Conservation (phyloP, 1,139 yeast species). For the Kodamaea derodonti region DNA sequence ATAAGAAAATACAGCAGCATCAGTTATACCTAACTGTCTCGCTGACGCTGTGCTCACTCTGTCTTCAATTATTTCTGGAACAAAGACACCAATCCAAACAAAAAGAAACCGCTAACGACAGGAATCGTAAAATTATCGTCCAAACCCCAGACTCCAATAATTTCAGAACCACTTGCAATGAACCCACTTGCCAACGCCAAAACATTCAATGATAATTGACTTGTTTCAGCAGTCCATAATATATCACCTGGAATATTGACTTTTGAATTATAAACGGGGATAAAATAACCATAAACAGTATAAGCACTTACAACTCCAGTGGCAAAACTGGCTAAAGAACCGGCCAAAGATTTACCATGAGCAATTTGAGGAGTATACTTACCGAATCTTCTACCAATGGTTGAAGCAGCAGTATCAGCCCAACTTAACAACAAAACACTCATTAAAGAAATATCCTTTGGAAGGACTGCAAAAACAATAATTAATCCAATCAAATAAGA, state of each 20-base stretch:
- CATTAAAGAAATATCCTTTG: conserved; percentile 78
- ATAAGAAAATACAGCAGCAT: too few species aligned
- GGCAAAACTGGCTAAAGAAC: conserved; percentile 77
- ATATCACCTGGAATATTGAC: conserved; percentile 52
- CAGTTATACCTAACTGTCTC: too few species aligned
- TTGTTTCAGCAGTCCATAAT: conserved; percentile 63
- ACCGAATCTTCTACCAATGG: conserved; percentile 83
- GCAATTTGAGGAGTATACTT: conserved; percentile 76
- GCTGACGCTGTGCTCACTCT: too few species aligned
- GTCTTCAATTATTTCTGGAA: too few species aligned
- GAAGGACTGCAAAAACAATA: conserved; percentile 62
- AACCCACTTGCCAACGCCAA: conserved; percentile 68
- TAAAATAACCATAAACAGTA: conserved; percentile 65
- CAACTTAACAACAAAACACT: conserved; percentile 81
- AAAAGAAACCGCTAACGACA: conserved; percentile 65
- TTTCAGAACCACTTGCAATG: conserved; percentile 83
- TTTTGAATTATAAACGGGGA: conserved; percentile 50
- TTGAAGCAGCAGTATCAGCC: conserved; percentile 98
- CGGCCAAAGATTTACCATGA: conserved; percentile 78
- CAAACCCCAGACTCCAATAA: conserved; percentile 64
- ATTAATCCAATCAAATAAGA: conserved; percentile 81
- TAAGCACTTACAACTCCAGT: conserved; percentile 68
- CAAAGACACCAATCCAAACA: conserved; percentile 49
- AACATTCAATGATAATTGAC: conserved; percentile 47
- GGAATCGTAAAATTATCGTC: conserved; percentile 97